Evolutionary conservation across 2,329 filamentous ascomycete genomes (phyloP).

Genomic region (Aphanocladium album): DNA sequence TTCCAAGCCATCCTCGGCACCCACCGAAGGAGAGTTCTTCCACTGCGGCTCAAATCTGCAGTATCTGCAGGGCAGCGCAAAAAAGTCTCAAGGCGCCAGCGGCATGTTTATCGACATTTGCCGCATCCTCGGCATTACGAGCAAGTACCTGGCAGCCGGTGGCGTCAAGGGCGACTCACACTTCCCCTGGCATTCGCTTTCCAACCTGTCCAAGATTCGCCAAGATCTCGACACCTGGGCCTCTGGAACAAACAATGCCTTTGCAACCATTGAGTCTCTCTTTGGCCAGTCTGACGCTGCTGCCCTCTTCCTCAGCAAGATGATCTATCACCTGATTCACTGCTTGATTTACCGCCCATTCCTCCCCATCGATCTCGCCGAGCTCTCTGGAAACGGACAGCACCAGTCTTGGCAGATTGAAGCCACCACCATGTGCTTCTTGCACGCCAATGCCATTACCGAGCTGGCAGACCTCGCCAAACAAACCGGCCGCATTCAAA

Average conservation of each 20-base stretch:
- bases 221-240: conserved; percentile 84
- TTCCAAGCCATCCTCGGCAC: conserved; percentile 53
- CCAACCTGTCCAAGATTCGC: conserved; percentile 78
- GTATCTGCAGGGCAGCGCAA: conserved; percentile 62
- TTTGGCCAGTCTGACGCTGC: conserved; percentile 77
- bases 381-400: conserved; percentile 73
- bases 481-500: conserved; percentile 69
- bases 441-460: conserved; percentile 82
- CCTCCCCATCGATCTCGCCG: conserved; percentile 75
- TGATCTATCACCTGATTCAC: conserved; percentile 82
- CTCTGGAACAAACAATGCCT: conserved; percentile 72
- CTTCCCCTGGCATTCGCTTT: conserved; percentile 85
- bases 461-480: conserved; percentile 76
- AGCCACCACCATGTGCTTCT: conserved; percentile 78
- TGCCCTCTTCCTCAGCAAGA: conserved; percentile 73
- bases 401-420: conserved; percentile 93
- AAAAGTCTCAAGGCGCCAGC: conserved; percentile 68
- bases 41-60: conserved; percentile 73
- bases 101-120: conserved; percentile 82
- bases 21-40: conserved; percentile 75
- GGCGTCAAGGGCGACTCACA: conserved; percentile 86
- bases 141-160: conserved; percentile 76
- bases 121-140: conserved; percentile 76
- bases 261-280: conserved; percentile 67
- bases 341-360: conserved; percentile 85